Percentiles rank a stretch among this genome's conserved stretches.
These are phyloP conservation scores for Ophiostoma montium DNA, from an alignment of 2,329 filamentous ascomycete species.

Conservation along the genomic window DNA sequence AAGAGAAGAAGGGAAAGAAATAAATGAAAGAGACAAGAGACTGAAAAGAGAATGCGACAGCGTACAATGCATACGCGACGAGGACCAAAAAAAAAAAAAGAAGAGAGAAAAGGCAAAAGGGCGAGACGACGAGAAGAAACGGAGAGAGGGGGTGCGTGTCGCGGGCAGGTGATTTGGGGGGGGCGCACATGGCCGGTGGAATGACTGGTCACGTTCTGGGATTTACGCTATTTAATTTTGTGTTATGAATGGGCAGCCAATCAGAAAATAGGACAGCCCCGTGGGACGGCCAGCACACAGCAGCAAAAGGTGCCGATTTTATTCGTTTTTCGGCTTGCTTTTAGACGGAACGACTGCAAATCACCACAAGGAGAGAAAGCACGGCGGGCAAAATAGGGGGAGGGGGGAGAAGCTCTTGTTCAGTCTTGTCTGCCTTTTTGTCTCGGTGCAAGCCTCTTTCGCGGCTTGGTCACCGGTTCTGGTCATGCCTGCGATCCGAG, in stretches of 20 bases:
- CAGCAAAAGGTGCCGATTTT: neutral
- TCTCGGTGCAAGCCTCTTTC: no score
- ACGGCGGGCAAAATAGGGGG: no score
- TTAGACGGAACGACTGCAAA: no score
- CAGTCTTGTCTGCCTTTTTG: no score
- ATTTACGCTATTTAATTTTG: slow-evolving; percentile 1
- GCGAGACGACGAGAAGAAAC: slow-evolving; percentile 7
- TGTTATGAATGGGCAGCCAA: slow-evolving; percentile 19
- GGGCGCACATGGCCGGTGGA: neutral
- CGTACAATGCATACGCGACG: no score
- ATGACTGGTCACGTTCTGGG: neutral
- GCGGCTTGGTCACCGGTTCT: no score
- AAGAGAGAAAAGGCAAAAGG: neutral
- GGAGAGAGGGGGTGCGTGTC: slow-evolving; percentile 11
- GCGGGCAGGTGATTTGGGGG: slow-evolving; percentile 11
- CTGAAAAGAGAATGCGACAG: neutral
- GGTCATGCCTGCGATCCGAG: no score
- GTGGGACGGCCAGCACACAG: neutral
- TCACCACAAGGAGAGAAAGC: no score
- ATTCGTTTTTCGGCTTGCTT: no score
- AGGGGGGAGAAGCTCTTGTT: no score
- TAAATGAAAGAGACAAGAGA: neutral
- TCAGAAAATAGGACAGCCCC: slow-evolving; percentile 24
- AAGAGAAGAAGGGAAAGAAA: no score
- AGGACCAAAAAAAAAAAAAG: neutral